These are phyloP conservation scores for Diaporthe sp. DNA, from an alignment of 2,329 filamentous ascomycete species.

Conservation along the genomic window DNA sequence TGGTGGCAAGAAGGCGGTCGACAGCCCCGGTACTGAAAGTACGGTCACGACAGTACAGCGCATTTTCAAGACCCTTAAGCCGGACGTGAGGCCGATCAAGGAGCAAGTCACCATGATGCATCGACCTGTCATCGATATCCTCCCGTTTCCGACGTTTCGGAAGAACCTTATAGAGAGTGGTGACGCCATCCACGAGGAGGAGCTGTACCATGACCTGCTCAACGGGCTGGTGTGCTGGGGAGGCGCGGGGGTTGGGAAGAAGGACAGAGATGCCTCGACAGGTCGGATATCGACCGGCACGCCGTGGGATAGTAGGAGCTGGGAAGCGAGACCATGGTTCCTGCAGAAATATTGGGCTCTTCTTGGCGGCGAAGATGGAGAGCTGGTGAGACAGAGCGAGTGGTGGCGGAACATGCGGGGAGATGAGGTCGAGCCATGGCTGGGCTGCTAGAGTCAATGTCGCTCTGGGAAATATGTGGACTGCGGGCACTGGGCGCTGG, in stretches of 20 bases:
- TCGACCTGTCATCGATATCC: constrained; percentile 40
- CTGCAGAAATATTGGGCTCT: constrained; percentile 34
- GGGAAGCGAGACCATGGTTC: constrained; percentile 36
- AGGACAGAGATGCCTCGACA: constrained; percentile 31
- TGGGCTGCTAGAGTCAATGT: neutral
- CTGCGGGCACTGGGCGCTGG: too few species aligned
- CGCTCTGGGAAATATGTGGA: neutral
- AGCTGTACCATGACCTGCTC: constrained; percentile 40
- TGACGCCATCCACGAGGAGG: constrained; percentile 36
- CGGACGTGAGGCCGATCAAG: constrained; percentile 39
- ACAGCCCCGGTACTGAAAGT: constrained; percentile 18
- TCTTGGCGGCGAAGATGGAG: constrained; percentile 35
- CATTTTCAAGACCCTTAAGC: constrained; percentile 39
- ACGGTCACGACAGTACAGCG: constrained; percentile 37
- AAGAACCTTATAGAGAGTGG: constrained; percentile 37
- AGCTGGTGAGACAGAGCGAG: constrained; percentile 35
- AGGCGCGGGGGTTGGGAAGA: constrained; percentile 31
- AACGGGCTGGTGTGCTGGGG: constrained; percentile 42
- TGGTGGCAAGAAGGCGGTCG: neutral
- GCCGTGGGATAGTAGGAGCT: constrained; percentile 40
- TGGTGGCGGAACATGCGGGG: constrained; percentile 34
- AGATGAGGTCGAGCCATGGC: constrained; percentile 18
- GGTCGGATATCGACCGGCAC: constrained; percentile 37
- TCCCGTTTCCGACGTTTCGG: constrained; percentile 42
- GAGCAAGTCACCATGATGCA: constrained; percentile 40